Conservation (phyloP, 768 basidiomycete genomes). For the Rhizopogon rudus region DNA sequence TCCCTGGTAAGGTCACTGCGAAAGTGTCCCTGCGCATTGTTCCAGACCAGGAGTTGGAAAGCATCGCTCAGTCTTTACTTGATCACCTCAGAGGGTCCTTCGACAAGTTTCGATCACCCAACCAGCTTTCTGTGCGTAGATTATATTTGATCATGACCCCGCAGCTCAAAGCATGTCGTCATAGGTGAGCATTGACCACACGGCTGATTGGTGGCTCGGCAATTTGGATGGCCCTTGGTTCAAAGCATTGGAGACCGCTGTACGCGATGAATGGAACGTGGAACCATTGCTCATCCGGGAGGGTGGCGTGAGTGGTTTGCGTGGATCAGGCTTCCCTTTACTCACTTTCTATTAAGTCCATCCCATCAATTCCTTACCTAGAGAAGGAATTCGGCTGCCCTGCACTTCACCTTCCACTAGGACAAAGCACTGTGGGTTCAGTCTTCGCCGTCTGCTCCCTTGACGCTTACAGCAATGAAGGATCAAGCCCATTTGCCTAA, state of each 20-base stretch:
- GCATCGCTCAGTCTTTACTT: constrained; percentile 57
- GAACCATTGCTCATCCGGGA: constrained; percentile 87
- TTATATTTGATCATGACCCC: not conserved
- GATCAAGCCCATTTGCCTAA: constrained; percentile 93
- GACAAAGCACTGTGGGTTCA: constrained; percentile 76
- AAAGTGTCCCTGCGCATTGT: constrained; percentile 91
- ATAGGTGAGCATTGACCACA: constrained; percentile 75
- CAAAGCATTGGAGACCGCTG: constrained; percentile 75
- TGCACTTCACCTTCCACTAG: constrained; percentile 91
- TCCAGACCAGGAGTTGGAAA: constrained; percentile 82
- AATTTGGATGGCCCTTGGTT: constrained; percentile 84
- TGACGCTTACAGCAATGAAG: constrained; percentile 28
- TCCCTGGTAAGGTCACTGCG: constrained; percentile 79
- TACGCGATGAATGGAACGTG: constrained; percentile 83
- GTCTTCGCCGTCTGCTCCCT: not conserved
- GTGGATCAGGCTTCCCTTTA: not conserved
- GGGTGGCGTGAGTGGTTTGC: constrained; percentile 66
- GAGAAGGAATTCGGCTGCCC: constrained; percentile 89
- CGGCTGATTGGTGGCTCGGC: constrained; percentile 96
- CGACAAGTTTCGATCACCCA: constrained; percentile 55
- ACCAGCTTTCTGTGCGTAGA: constrained; percentile 56
- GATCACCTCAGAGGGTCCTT: constrained; percentile 59
- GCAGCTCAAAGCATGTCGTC: not conserved
- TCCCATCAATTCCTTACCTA: constrained; percentile 89
- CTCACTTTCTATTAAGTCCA: constrained; percentile 50